A percentile compares a stretch with the other conserved stretches of the same genome.
Evolutionary conservation across 768 basidiomycete genomes (phyloP).

Genomic region (Tephrocybe sp.): DNA sequence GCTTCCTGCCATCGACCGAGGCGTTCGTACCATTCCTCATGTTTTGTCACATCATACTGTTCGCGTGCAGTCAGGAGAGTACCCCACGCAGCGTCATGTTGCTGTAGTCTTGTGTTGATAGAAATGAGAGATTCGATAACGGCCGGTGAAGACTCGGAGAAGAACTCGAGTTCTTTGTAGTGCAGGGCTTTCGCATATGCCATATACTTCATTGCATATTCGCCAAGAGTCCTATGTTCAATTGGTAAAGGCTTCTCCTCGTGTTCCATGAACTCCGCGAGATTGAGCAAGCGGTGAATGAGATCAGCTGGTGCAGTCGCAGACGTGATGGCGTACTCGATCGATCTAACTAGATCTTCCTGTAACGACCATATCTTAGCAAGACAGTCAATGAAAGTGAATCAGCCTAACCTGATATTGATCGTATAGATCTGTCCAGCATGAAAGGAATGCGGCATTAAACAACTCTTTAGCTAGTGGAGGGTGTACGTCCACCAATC

Average conservation of each 20-base stretch:
- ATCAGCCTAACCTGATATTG: constrained; percentile 81
- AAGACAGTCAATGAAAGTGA: neutral
- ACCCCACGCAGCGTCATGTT: constrained; percentile 98
- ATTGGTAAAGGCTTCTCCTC: constrained; percentile 96
- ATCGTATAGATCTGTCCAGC: constrained; percentile 95
- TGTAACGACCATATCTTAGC: constrained; percentile 30
- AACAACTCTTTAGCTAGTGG: constrained; percentile 93
- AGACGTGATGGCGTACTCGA: constrained; percentile 83
- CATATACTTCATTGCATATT: constrained; percentile 90
- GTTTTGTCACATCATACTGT: constrained; percentile 86
- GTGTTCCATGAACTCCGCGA: constrained; percentile 99
- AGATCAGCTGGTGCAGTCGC: constrained; percentile 80
- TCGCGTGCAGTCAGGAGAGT: constrained; percentile 88
- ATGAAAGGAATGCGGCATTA: constrained; percentile 97
- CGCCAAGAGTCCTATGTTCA: constrained; percentile 89
- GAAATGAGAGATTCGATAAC: constrained; percentile 94
- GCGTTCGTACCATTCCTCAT: constrained; percentile 98
- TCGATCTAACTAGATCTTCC: constrained; percentile 93
- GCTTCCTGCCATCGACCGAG: constrained; percentile 97
- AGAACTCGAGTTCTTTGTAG: constrained; percentile 98
- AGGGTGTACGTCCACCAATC: constrained; percentile 85
- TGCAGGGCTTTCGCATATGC: constrained; percentile 98
- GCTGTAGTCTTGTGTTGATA: constrained; percentile 95
- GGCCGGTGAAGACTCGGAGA: constrained; percentile 84
- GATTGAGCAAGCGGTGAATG: constrained; percentile 86